Percentiles rank a stretch among this genome's conserved stretches.
Evolutionary conservation across 2,329 filamentous ascomycete genomes (phyloP).

Genomic region (Fusarium humuli): DNA sequence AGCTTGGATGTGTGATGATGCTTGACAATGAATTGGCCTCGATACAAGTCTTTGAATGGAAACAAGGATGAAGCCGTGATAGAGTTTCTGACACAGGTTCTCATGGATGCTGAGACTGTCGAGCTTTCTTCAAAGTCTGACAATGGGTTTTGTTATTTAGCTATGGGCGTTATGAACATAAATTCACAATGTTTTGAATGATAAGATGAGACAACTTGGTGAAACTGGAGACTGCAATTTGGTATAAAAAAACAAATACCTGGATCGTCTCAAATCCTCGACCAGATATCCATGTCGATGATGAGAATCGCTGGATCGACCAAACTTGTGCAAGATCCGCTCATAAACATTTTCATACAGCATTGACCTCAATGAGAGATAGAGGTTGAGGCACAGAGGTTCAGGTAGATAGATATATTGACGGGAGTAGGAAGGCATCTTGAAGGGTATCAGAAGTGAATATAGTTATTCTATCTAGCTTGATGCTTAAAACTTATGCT

Average conservation of each 20-base stretch:
- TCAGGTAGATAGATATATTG: neutral
- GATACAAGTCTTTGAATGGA: neutral
- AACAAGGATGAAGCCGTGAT: neutral
- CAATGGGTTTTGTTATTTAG: neutral
- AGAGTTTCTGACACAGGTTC: constrained; percentile 2
- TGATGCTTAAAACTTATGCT: neutral
- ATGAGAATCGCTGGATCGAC: neutral
- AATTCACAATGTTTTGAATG: neutral
- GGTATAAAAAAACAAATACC: neutral
- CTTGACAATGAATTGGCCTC: constrained; percentile 3
- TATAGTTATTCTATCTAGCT: constrained; percentile 8
- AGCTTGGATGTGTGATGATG: neutral
- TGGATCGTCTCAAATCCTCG: neutral
- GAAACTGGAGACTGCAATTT: neutral
- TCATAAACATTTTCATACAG: neutral
- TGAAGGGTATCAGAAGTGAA: neutral
- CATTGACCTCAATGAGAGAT: neutral
- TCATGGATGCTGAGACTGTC: neutral
- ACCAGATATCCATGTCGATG: constrained; percentile 18
- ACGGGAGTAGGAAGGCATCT: constrained; percentile 1
- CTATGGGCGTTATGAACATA: constrained; percentile 4
- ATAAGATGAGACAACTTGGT: neutral
- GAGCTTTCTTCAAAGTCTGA: neutral
- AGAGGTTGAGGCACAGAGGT: neutral
- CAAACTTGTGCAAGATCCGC: neutral